Evolutionary conservation across 1,284 basidiomycete genomes (phyloP).

Genomic region (Vanrija humicola): DNA sequence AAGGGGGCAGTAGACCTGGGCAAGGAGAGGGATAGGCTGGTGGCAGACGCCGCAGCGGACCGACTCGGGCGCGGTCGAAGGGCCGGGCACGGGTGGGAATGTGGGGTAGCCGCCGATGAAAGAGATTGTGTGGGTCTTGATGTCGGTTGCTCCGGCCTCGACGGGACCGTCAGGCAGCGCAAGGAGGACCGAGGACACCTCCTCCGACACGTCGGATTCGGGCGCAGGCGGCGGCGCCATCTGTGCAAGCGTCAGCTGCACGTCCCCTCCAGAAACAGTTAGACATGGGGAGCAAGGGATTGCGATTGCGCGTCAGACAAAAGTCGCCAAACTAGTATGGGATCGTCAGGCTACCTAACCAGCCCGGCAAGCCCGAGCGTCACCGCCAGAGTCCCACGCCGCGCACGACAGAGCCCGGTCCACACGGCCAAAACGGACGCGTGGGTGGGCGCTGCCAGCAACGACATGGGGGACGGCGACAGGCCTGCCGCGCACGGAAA

Average conservation of each 20-base stretch:
- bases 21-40: conserved; percentile 41
- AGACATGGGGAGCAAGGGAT: conserved; percentile 2
- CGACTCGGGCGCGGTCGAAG: conserved; percentile 15
- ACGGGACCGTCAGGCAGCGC: conserved; percentile 47
- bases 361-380: not conserved
- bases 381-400: conserved; percentile 11
- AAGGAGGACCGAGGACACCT: conserved; percentile 38
- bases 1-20: conserved; percentile 49
- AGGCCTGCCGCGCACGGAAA: not conserved
- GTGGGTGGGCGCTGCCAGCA: conserved; percentile 7
- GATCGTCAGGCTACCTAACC: conserved; percentile 32
- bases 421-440: conserved; percentile 16
- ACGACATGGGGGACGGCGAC: conserved; percentile 12
- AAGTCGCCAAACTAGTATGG: conserved; percentile 49
- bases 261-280: not conserved
- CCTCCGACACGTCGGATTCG: conserved; percentile 4
- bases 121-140: conserved; percentile 32
- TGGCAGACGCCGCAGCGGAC: conserved; percentile 41
- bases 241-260: conserved; percentile 6
- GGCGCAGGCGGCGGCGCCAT: conserved; percentile 1
- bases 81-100: conserved; percentile 34
- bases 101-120: conserved; percentile 47
- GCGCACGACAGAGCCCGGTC: not conserved
- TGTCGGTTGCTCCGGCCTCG: conserved; percentile 22
- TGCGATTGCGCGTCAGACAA: conserved; percentile 31